A percentile compares a stretch with the other conserved stretches of the same genome.
phyloP scores from a whole-genome alignment of 176 grass and related monocot species.

The Hordeum marinum region DNA sequence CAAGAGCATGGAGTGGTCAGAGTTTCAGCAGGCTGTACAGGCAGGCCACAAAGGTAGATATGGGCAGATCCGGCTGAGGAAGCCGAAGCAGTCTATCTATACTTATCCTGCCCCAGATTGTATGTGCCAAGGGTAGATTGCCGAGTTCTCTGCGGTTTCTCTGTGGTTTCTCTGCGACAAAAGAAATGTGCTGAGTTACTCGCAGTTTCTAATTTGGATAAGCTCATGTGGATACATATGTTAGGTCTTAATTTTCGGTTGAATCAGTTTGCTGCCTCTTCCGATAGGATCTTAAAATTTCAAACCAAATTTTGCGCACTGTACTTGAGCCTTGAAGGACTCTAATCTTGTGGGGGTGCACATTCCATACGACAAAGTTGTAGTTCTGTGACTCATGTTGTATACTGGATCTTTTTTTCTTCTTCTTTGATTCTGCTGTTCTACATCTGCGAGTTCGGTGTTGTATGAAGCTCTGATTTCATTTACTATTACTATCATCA shows the following conservation, averaged over 20 bases:
- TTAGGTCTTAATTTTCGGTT: conserved; percentile 23
- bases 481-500: not conserved
- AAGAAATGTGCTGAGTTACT: not conserved
- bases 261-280: not conserved
- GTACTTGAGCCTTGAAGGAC: not conserved
- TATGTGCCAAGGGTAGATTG: conserved; percentile 64
- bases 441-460: not conserved
- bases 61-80: conserved; percentile 78
- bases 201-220: not conserved
- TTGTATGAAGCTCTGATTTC: not conserved
- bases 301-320: not conserved
- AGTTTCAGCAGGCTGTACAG: conserved; percentile 60
- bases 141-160: not conserved
- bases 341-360: not conserved
- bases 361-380: not conserved
- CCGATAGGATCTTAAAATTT: not conserved
- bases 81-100: conserved; percentile 80
- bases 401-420: not conserved
- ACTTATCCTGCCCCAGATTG: conserved; percentile 95
- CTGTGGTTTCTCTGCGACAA: not conserved
- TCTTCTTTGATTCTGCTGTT: not conserved
- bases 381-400: not conserved
- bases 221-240: not conserved
- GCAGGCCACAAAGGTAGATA: conserved; percentile 76
- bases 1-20: conserved; percentile 71